Conservation (phyloP, 495 filamentous ascomycete genomes). For the Penicillium odoratum region DNA sequence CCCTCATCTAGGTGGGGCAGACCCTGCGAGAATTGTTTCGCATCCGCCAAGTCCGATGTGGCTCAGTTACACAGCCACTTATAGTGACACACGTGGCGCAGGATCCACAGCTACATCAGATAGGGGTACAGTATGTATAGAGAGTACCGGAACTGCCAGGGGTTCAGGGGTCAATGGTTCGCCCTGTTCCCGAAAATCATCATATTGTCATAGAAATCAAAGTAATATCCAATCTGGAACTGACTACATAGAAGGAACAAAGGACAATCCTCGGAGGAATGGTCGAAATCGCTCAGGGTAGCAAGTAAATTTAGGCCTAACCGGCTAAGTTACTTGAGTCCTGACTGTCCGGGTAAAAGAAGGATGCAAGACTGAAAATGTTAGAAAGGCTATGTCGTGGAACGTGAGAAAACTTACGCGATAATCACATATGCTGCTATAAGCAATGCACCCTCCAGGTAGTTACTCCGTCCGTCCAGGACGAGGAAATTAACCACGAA, state of each 20-base stretch:
- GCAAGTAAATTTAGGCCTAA: background rate
- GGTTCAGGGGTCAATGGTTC: slow-evolving; percentile 2
- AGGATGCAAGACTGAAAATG: slow-evolving; percentile 32
- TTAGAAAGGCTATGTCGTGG: slow-evolving; percentile 7
- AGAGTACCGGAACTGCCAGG: background rate
- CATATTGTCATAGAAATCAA: background rate
- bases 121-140: background rate
- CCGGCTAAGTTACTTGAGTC: slow-evolving; percentile 31
- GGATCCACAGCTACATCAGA: background rate
- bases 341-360: slow-evolving; percentile 35
- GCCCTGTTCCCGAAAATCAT: background rate
- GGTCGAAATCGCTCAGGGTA: background rate
- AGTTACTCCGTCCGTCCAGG: slow-evolving; percentile 83
- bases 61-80: slow-evolving; percentile 33
- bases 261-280: background rate
- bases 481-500: slow-evolving; percentile 91
- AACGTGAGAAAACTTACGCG: slow-evolving; percentile 27
- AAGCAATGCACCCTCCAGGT: slow-evolving; percentile 80
- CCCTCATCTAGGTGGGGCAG: slow-evolving; percentile 1
- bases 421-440: slow-evolving; percentile 74
- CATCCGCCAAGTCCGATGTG: slow-evolving; percentile 13
- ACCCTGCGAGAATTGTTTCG: background rate
- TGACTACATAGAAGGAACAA: background rate
- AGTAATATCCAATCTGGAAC: slow-evolving; percentile 7
- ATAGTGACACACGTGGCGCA: slow-evolving; percentile 26